These are phyloP conservation scores for Colletotrichum karsti DNA, from an alignment of 2,329 filamentous ascomycete genomes.

Conservation along the genomic window DNA sequence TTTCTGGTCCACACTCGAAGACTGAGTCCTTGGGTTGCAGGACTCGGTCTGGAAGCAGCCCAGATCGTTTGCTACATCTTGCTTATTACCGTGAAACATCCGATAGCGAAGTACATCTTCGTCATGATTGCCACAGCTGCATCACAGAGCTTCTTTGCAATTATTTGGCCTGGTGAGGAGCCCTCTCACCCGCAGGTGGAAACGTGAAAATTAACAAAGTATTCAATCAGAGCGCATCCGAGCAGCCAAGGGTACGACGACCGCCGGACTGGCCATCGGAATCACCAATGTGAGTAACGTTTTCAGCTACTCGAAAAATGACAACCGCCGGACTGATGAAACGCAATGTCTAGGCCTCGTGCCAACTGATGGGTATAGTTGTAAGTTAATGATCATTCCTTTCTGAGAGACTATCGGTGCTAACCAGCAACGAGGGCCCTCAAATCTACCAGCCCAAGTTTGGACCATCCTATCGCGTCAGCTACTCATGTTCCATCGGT, in stretches of 20 bases:
- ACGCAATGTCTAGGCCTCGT: conserved; percentile 28
- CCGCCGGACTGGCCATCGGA: conserved; percentile 46
- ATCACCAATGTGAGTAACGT: conserved; percentile 40
- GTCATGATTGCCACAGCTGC: conserved; percentile 48
- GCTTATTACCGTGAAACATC: conserved; percentile 43
- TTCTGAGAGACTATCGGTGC: no score
- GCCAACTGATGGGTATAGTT: conserved; percentile 47
- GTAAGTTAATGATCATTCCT: conserved; percentile 19
- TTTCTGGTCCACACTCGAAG: conserved; percentile 33
- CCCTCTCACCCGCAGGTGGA: accelerated
- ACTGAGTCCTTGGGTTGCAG: conserved; percentile 35
- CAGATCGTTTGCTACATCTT: conserved; percentile 48
- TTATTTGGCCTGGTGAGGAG: conserved; percentile 44
- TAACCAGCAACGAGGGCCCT: conserved; percentile 34
- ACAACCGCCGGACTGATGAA: no score
- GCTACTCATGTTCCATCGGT: conserved; percentile 44
- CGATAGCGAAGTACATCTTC: conserved; percentile 45
- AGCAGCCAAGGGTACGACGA: conserved; percentile 46
- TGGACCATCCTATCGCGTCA: conserved; percentile 46
- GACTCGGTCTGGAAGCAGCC: conserved; percentile 38
- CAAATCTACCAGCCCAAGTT: conserved; percentile 49
- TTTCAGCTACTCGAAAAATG: no score
- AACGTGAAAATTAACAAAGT: not conserved
- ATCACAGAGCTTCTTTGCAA: conserved; percentile 46
- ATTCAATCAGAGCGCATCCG: conserved; percentile 43